These are phyloP conservation scores for Pogostemon cablin DNA, from an alignment of 257 asterid genomes.

Conservation along the genomic window DNA sequence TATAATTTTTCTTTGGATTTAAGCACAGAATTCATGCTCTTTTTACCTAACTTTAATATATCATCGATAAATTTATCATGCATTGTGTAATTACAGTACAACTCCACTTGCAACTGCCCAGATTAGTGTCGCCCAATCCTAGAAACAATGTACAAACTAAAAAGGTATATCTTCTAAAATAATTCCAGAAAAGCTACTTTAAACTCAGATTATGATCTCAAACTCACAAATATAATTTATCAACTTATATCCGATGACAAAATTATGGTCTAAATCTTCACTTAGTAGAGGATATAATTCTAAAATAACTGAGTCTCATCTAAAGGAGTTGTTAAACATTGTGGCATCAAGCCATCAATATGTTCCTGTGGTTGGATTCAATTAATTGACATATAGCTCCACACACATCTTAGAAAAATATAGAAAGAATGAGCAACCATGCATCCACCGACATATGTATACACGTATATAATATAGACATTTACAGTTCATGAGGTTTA, in stretches of 20 bases:
- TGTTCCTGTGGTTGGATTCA: constrained; percentile 17
- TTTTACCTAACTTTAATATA: neutral
- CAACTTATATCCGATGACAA: neutral
- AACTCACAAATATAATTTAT: neutral
- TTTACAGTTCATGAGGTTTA: neutral
- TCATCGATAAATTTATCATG: neutral
- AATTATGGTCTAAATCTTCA: neutral
- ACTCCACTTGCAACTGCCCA: neutral
- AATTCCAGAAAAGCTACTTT: neutral
- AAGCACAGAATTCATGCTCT: neutral
- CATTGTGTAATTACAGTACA: neutral
- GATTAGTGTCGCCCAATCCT: neutral
- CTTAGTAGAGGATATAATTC: neutral
- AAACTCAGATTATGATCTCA: neutral
- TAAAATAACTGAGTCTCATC: neutral
- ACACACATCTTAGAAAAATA: constrained; percentile 6
- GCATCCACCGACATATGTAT: neutral
- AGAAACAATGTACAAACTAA: neutral
- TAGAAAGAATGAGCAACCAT: neutral
- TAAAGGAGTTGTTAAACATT: neutral
- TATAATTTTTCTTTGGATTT: neutral
- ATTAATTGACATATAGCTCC: constrained; percentile 7
- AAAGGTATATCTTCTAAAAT: neutral
- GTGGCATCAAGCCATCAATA: neutral
- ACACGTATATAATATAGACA: neutral